Base-by-base conservation (phyloP, 2,329 filamentous ascomycete species). In the Incumbomyces lentus region DNA sequence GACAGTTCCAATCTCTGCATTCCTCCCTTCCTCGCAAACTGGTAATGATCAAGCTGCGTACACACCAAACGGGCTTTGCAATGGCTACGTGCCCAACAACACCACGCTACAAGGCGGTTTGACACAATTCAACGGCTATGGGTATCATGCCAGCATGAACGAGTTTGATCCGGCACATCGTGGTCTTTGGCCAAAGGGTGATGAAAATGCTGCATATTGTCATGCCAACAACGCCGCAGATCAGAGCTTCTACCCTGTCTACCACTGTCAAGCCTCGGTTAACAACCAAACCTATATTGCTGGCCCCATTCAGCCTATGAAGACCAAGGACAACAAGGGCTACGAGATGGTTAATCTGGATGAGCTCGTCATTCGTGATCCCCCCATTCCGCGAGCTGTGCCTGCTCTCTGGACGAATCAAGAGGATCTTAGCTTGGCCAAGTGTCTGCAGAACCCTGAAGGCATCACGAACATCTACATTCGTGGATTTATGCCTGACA, bases 401-500 rank as follows among this genome's bases (percentile, higher is more conserved):
- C 90, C 90, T 13, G 90, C 92, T 6, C 82, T 88, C 54, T 89
- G 68, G 67, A 71, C 86, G 60, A 88, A 84, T 48, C 86, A 87
- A 22, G 82, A 82, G 18, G 89, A 90, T 48, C 86, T 95, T 74
- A 89, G 85, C 35, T 78, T 96, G 22, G 90, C 95, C 53, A 89
- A 95, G 65, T 94, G 89, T 61, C 74, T 98, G 40, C 86, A 95
- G 68, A 96, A 96, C 60, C 84, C 88, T 49, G 92, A 85, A 40
- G 89, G 89, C 37, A 95, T 96, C 62, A 92, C 88, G 53, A 98
- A 98, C 60, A 90, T 98, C 54, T 98, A 98, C 71, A 95, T 98
- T 54, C 86, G 92, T 51, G 93, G 93, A 14, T 82, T 98, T 52
- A 85, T 94, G 53, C 90, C 92, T 0, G 90, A 93, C 58, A 98